These are phyloP conservation scores for Pinus albicaulis DNA, from an alignment of 75 land plant species.

Conservation along the genomic window DNA sequence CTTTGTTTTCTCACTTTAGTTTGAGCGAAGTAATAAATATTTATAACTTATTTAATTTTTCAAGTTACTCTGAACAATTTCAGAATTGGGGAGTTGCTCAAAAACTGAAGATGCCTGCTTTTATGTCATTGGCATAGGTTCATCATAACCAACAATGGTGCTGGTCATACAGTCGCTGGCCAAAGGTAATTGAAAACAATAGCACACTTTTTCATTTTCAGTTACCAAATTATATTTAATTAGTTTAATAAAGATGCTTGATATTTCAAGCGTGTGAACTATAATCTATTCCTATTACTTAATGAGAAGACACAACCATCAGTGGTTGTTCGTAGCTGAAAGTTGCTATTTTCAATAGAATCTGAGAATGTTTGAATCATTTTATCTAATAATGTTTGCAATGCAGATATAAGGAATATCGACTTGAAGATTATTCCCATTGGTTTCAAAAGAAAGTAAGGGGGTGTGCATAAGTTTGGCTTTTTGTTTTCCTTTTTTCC, in stretches of 20 bases:
- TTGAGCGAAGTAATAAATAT: too few species aligned
- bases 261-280: too few species aligned
- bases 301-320: background rate
- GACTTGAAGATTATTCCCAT: constrained; percentile 61
- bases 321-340: background rate
- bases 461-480: background rate
- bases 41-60: too few species aligned
- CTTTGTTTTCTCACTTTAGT: too few species aligned
- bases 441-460: constrained; percentile 67
- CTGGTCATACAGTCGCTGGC: constrained; percentile 4
- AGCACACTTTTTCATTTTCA: background rate
- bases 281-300: background rate
- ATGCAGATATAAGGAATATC: constrained; percentile 72
- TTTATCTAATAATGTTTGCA: background rate
- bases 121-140: background rate
- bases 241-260: too few species aligned
- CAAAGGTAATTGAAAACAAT: constrained; percentile 1
- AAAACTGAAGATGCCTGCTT: constrained; percentile 1
- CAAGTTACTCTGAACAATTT: background rate
- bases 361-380: background rate
- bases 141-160: constrained; percentile 15
- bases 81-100: background rate
- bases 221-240: too few species aligned
- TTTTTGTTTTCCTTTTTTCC: background rate
- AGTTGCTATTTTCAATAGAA: background rate